phyloP scores from a whole-genome alignment of 2,329 filamentous ascomycete species.

The Aspergillus texensis region DNA sequence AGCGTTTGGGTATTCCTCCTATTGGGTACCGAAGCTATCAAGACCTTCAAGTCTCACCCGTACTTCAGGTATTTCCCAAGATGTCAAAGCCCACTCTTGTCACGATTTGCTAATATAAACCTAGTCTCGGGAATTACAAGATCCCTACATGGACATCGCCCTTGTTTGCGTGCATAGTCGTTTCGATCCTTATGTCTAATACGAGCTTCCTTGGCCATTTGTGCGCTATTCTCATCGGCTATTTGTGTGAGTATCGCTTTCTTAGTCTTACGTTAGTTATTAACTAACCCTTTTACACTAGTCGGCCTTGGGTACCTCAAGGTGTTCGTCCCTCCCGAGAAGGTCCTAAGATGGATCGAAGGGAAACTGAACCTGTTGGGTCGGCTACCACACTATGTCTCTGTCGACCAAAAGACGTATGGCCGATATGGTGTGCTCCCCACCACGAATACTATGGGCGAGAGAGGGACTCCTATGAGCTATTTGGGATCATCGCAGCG shows the following conservation, averaged over 20 bases:
- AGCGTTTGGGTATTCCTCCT: slow-evolving; percentile 94
- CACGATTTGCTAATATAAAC: slow-evolving; percentile 23
- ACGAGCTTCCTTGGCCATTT: slow-evolving; percentile 86
- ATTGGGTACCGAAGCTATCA: slow-evolving; percentile 80
- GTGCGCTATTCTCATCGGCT: slow-evolving; percentile 81
- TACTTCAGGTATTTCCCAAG: slow-evolving; percentile 61
- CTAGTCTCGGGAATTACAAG: slow-evolving; percentile 60
- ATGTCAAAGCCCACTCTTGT: neutral
- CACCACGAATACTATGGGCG: slow-evolving; percentile 43
- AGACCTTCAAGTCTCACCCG: slow-evolving; percentile 80
- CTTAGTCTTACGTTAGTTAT: neutral
- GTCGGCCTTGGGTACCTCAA: slow-evolving; percentile 87
- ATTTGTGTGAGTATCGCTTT: slow-evolving; percentile 67
- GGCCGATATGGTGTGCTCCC: slow-evolving; percentile 89
- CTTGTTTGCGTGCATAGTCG: slow-evolving; percentile 72
- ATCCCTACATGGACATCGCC: slow-evolving; percentile 94
- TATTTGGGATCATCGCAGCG: slow-evolving; percentile 67
- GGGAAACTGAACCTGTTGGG: slow-evolving; percentile 82
- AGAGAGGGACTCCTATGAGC: slow-evolving; percentile 54
- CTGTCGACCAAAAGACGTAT: slow-evolving; percentile 93
- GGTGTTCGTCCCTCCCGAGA: slow-evolving; percentile 86
- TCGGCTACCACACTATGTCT: slow-evolving; percentile 86
- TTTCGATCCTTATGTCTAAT: slow-evolving; percentile 75
- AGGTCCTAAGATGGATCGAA: slow-evolving; percentile 84
- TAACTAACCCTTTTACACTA: slow-evolving; percentile 37